These are phyloP conservation scores for Pontederia crassipes DNA, from an alignment of 176 grass and related monocot species.

Conservation along the genomic window DNA sequence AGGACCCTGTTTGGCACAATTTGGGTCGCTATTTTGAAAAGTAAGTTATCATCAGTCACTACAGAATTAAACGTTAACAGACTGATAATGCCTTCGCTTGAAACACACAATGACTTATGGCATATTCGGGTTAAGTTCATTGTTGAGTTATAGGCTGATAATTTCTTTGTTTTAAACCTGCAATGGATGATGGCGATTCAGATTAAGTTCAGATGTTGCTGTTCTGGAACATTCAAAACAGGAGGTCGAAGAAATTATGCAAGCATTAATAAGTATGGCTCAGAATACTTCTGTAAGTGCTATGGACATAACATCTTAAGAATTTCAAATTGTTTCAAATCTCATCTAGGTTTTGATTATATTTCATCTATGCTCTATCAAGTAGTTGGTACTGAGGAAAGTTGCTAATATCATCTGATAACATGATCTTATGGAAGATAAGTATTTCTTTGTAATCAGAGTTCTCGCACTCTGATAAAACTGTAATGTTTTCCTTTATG, in stretches of 20 bases:
- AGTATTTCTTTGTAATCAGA: too few relatives aligned
- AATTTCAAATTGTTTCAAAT: not conserved
- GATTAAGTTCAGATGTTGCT: conserved; percentile 41
- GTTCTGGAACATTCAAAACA: conserved; percentile 67
- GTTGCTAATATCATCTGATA: too few relatives aligned
- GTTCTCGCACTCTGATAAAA: too few relatives aligned
- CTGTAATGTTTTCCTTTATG: too few relatives aligned
- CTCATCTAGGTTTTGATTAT: not conserved
- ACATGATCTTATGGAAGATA: too few relatives aligned
- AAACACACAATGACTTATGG: not conserved
- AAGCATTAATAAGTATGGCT: conserved; percentile 65
- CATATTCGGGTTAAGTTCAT: too few relatives aligned
- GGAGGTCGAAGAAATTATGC: conserved; percentile 44
- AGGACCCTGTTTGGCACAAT: conserved; percentile 92
- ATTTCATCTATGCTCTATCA: not conserved
- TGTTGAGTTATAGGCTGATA: too few relatives aligned
- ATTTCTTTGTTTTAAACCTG: too few relatives aligned
- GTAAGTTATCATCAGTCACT: conserved; percentile 29
- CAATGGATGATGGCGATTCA: conserved; percentile 24
- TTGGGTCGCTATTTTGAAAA: conserved; percentile 85
- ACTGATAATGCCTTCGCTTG: conserved; percentile 22
- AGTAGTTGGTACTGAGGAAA: too few relatives aligned
- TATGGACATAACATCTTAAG: not conserved
- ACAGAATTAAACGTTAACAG: conserved; percentile 27
- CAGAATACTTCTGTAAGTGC: conserved; percentile 83